phyloP scores from a whole-genome alignment of 495 filamentous ascomycete species.

The Rhizodiscina lignyota region DNA sequence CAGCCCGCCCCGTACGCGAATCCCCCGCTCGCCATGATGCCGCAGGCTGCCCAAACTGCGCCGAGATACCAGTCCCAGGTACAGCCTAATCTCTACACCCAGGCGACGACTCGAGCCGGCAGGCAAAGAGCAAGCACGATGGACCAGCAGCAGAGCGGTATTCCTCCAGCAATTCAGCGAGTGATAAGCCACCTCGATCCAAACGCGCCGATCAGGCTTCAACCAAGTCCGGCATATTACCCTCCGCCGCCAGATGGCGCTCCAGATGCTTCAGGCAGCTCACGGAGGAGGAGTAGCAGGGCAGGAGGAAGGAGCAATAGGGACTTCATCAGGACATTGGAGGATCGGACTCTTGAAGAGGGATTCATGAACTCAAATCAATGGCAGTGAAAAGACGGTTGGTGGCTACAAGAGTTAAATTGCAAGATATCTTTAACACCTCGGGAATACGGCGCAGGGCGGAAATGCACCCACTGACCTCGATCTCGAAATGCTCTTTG shows the following conservation, averaged over 20 bases:
- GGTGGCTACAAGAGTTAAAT: too few species aligned
- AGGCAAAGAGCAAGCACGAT: conserved; percentile 89
- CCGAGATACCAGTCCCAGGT: conserved; percentile 44
- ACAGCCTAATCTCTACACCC: conserved; percentile 53
- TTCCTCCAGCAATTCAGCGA: conserved; percentile 81
- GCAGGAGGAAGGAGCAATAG: conserved; percentile 45
- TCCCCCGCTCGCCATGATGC: conserved; percentile 51
- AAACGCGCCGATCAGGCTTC: conserved; percentile 79
- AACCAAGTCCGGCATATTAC: conserved; percentile 95
- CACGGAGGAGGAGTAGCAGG: conserved; percentile 63
- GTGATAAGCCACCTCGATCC: conserved; percentile 97
- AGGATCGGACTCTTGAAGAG: conserved; percentile 87
- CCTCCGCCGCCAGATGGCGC: conserved; percentile 85
- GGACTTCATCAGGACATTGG: conserved; percentile 84
- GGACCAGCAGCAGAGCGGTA: conserved; percentile 81
- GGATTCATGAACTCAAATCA: conserved; percentile 50
- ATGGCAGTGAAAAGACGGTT: conserved; percentile 34
- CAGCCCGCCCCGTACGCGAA: conserved; percentile 53
- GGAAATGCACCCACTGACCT: too few species aligned
- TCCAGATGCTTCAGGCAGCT: conserved; percentile 44
- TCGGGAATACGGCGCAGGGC: too few species aligned
- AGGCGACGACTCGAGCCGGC: conserved; percentile 65
- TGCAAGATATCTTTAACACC: too few species aligned
- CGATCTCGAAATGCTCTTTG: too few species aligned
- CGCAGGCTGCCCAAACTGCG: conserved; percentile 43